A percentile compares a stretch with the other conserved stretches of the same genome.
phyloP scores from a whole-genome alignment of 768 basidiomycete species.

The Hydnum rufescens region DNA sequence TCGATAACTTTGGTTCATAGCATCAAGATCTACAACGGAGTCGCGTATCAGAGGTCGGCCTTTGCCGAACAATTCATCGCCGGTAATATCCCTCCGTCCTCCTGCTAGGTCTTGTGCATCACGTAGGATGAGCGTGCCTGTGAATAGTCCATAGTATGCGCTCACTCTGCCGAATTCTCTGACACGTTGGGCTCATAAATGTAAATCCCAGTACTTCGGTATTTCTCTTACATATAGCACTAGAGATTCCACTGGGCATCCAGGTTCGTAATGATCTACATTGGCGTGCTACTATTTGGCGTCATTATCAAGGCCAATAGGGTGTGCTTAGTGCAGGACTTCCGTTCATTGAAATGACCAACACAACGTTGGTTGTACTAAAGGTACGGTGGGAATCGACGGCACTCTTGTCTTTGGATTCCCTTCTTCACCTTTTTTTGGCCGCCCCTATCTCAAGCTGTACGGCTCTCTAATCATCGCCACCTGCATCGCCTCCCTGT shows the following conservation, averaged over 20 bases:
- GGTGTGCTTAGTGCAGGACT: constrained; percentile 19
- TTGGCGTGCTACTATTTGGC: not conserved
- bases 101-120: too few species aligned
- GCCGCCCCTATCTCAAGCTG: constrained; percentile 26
- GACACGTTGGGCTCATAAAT: too few species aligned
- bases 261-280: constrained; percentile 19
- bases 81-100: too few species aligned
- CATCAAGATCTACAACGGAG: too few species aligned
- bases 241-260: constrained; percentile 58
- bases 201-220: constrained; percentile 20
- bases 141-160: too few species aligned
- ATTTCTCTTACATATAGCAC: constrained; percentile 60
- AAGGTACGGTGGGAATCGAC: constrained; percentile 30
- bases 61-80: too few species aligned
- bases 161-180: too few species aligned
- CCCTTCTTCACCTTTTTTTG: not conserved
- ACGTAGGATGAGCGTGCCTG: too few species aligned
- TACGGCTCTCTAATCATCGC: constrained; percentile 44
- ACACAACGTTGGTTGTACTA: constrained; percentile 55
- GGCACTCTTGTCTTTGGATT: not conserved
- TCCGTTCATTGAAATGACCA: constrained; percentile 65
- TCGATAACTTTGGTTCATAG: too few species aligned
- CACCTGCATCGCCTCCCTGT: constrained; percentile 37
- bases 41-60: too few species aligned
- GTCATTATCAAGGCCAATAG: not conserved